phyloP scores from a whole-genome alignment of 805 yeast species.

The Sugiyamaella qingdaonensis region DNA sequence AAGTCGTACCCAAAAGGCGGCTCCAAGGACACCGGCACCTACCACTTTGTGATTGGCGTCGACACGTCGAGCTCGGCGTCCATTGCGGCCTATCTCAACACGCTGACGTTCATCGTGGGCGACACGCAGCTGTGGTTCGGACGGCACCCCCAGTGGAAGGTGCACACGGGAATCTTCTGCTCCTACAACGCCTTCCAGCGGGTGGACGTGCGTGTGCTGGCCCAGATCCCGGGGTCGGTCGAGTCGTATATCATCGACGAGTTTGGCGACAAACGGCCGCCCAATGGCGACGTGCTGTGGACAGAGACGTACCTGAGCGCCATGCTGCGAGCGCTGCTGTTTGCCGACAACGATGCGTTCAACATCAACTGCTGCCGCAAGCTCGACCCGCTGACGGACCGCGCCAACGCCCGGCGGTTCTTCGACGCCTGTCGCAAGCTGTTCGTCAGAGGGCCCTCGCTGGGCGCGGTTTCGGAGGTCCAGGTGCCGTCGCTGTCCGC shows the following conservation, averaged over 20 bases:
- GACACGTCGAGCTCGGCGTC: slow-evolving; percentile 51
- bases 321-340: slow-evolving; percentile 69
- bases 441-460: slow-evolving; percentile 58
- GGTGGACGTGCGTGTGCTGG: slow-evolving; percentile 68
- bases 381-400: slow-evolving; percentile 64
- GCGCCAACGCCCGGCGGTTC: slow-evolving; percentile 49
- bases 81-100: slow-evolving; percentile 53
- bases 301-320: slow-evolving; percentile 58
- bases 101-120: slow-evolving; percentile 41
- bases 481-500: slow-evolving; percentile 62
- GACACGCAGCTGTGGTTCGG: slow-evolving; percentile 74
- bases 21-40: slow-evolving; percentile 48
- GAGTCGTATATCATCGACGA: slow-evolving; percentile 37
- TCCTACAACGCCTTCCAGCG: slow-evolving; percentile 68
- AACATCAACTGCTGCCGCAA: slow-evolving; percentile 80
- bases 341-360: slow-evolving; percentile 73
- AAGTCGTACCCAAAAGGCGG: slow-evolving; percentile 36
- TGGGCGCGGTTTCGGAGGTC: slow-evolving; percentile 64
- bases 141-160: slow-evolving; percentile 41
- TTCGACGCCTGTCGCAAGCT: slow-evolving; percentile 61
- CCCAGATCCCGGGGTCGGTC: slow-evolving; percentile 49
- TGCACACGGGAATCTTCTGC: slow-evolving; percentile 41
- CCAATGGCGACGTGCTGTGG: slow-evolving; percentile 35
- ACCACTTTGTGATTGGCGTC: slow-evolving; percentile 51
- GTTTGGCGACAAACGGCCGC: slow-evolving; percentile 36